These are phyloP conservation scores for Sordaria brevicollis DNA, from an alignment of 495 filamentous ascomycete genomes.

Conservation along the genomic window DNA sequence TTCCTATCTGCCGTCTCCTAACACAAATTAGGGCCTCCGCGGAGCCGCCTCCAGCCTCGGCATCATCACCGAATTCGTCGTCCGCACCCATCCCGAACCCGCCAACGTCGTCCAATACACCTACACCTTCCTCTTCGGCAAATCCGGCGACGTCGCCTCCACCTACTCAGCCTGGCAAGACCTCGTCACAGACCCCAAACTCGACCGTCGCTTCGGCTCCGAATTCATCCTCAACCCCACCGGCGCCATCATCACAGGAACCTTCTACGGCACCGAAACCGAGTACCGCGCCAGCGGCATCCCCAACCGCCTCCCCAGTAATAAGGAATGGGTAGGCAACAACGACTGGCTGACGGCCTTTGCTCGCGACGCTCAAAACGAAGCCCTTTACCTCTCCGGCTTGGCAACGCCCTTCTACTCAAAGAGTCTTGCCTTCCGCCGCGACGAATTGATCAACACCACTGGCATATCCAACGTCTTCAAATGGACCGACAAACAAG, in stretches of 20 bases:
- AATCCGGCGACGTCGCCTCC: constrained; percentile 29
- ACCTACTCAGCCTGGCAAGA: constrained; percentile 33
- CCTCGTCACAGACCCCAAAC: constrained; percentile 36
- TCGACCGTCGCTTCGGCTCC: constrained; percentile 44
- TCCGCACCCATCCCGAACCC: constrained; percentile 50
- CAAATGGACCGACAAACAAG: constrained; percentile 36
- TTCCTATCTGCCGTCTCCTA: neutral
- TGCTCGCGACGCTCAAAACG: constrained; percentile 38
- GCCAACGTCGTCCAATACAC: constrained; percentile 39
- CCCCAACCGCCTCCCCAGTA: constrained; percentile 31
- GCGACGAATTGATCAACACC: constrained; percentile 32
- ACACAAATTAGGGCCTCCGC: constrained; percentile 35
- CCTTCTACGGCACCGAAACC: constrained; percentile 43
- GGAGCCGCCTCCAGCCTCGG: constrained; percentile 55
- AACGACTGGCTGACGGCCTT: constrained; percentile 48
- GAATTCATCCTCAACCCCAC: constrained; percentile 41
- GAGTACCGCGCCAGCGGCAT: constrained; percentile 39
- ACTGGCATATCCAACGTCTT: constrained; percentile 35
- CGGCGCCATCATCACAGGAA: constrained; percentile 39
- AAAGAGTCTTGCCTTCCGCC: constrained; percentile 42
- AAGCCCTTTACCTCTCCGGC: constrained; percentile 32
- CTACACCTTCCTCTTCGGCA: constrained; percentile 35
- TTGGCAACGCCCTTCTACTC: constrained; percentile 40
- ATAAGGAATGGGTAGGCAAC: constrained; percentile 26
- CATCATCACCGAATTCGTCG: constrained; percentile 52